Evolutionary conservation across 2,329 filamentous ascomycete genomes (phyloP).

Genomic region (Onygena corvina): DNA sequence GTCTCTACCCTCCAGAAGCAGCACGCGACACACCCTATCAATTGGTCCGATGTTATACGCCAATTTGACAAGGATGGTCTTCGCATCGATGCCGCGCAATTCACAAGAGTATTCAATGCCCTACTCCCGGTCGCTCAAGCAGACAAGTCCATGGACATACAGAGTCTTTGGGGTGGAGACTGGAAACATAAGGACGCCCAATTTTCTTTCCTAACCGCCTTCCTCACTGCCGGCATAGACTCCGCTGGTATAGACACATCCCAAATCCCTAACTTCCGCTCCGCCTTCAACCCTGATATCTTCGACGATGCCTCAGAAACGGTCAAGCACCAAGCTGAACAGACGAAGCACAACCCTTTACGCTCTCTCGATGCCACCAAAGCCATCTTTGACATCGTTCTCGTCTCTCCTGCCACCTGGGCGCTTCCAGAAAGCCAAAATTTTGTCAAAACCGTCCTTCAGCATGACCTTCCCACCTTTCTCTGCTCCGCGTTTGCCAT

Average conservation of each 20-base stretch:
- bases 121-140: constrained; percentile 58
- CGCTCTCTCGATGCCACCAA: constrained; percentile 76
- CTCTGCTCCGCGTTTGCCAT: constrained; percentile 39
- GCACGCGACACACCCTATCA: constrained; percentile 44
- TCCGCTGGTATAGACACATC: constrained; percentile 55
- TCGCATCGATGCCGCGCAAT: constrained; percentile 65
- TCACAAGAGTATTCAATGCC: constrained; percentile 67
- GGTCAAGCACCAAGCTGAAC: constrained; percentile 48
- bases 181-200: constrained; percentile 84
- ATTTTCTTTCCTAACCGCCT: constrained; percentile 84
- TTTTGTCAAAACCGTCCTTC: constrained; percentile 50
- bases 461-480: constrained; percentile 40
- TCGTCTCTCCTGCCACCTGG: constrained; percentile 47
- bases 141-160: constrained; percentile 61
- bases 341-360: constrained; percentile 70
- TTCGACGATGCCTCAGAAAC: constrained; percentile 50
- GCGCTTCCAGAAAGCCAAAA: constrained; percentile 43
- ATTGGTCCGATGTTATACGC: constrained; percentile 59
- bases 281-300: constrained; percentile 58
- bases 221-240: constrained; percentile 52
- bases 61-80: constrained; percentile 71
- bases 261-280: constrained; percentile 68
- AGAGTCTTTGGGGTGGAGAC: constrained; percentile 74
- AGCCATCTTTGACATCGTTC: constrained; percentile 51
- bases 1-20: constrained; percentile 47